Percentiles rank a stretch among this genome's conserved stretches.
Conservation (phyloP, 2,329 filamentous ascomycete species). For the Neurospora sp. region DNA sequence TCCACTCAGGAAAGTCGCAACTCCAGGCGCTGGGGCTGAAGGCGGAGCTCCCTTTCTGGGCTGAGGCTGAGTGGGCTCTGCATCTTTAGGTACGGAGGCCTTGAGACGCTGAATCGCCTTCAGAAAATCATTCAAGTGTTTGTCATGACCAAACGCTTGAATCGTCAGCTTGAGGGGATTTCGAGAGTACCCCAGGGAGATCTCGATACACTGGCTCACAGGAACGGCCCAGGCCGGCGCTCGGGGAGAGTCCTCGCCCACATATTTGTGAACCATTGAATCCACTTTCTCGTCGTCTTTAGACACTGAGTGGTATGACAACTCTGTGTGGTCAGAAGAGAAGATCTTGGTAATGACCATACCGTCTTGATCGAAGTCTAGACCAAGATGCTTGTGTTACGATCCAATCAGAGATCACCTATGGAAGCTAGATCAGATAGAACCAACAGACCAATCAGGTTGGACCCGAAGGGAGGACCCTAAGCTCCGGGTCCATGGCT, state of each 20-base stretch:
- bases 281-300: no score
- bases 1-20: not conserved
- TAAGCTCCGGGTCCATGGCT: no score
- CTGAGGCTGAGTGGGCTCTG: not conserved
- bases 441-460: no score
- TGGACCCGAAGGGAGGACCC: no score
- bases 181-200: not conserved
- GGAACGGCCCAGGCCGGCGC: not conserved
- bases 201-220: not conserved
- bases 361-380: not conserved
- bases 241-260: not conserved
- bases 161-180: not conserved
- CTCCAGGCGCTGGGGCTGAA: not conserved
- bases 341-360: not conserved
- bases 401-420: no score
- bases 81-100: not conserved
- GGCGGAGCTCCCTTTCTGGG: not conserved
- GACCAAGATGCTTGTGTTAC: not conserved
- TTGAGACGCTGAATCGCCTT: not conserved
- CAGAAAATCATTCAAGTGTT: not conserved
- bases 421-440: no score
- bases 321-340: not conserved
- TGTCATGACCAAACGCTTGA: not conserved
- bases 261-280: not conserved
- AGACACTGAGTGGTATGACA: not conserved